Conservation (phyloP, 2,329 filamentous ascomycete species). For the Paraphoma sp. region DNA sequence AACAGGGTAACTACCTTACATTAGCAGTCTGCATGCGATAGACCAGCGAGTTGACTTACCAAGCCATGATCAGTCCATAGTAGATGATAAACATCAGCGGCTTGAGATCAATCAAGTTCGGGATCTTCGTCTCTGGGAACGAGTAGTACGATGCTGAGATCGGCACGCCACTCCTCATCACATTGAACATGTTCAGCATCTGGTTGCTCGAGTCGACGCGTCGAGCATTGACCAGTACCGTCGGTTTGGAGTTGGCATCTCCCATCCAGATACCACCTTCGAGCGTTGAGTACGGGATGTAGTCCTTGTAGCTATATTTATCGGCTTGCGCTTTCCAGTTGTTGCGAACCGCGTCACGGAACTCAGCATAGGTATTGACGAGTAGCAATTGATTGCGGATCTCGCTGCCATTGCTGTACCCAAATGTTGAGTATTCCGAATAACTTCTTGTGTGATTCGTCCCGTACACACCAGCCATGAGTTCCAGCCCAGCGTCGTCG, state of each 20-base stretch:
- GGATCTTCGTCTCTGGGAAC: constrained; percentile 19
- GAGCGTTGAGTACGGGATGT: constrained; percentile 48
- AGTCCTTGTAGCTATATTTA: background rate
- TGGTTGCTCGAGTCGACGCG: constrained; percentile 49
- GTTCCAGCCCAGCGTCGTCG: constrained; percentile 7
- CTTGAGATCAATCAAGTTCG: constrained; percentile 53
- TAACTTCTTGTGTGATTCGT: constrained; percentile 30
- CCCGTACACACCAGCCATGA: constrained; percentile 33
- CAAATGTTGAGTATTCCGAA: constrained; percentile 1
- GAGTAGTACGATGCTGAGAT: constrained; percentile 23
- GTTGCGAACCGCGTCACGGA: constrained; percentile 60
- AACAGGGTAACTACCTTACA: constrained; percentile 77
- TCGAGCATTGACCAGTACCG: constrained; percentile 21
- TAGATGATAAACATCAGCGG: constrained; percentile 60
- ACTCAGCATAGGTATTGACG: constrained; percentile 70
- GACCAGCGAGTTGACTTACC: constrained; percentile 51
- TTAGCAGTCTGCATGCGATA: constrained; percentile 78
- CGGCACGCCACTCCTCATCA: constrained; percentile 21
- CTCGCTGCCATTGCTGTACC: constrained; percentile 25
- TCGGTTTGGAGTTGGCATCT: constrained; percentile 15
- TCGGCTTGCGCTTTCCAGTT: constrained; percentile 66
- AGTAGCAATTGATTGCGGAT: constrained; percentile 48
- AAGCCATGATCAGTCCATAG: constrained; percentile 74
- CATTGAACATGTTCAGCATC: constrained; percentile 27
- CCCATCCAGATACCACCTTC: constrained; percentile 29